Conservation (phyloP, 2,329 filamentous ascomycete genomes). For the Alternaria angustiovoidea region DNA sequence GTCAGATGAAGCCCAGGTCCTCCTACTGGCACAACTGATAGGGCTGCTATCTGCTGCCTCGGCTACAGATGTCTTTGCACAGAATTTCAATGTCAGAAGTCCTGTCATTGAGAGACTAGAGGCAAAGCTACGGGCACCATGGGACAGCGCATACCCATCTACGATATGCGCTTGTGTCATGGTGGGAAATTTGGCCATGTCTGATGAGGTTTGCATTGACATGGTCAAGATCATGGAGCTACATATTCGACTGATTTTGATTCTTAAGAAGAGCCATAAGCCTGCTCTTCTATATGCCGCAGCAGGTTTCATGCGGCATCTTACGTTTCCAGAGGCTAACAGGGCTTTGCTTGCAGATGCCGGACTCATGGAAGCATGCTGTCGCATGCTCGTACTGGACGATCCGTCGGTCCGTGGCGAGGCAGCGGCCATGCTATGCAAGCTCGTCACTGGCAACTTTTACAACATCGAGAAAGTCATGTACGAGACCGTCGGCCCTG, state of each 20-base stretch:
- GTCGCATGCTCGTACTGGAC: constrained; percentile 34
- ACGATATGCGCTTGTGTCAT: constrained; percentile 48
- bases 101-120: constrained; percentile 39
- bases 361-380: constrained; percentile 43
- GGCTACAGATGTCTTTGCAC: constrained; percentile 44
- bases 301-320: constrained; percentile 49
- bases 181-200: constrained; percentile 51
- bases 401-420: constrained; percentile 48
- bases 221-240: constrained; percentile 47
- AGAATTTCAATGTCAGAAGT: constrained; percentile 35
- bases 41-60: constrained; percentile 45
- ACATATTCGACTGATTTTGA: constrained; percentile 38
- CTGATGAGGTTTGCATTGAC: constrained; percentile 43
- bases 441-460: constrained; percentile 43
- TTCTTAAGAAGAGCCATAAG: constrained; percentile 38
- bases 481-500: constrained; percentile 27
- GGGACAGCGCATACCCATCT: constrained; percentile 30
- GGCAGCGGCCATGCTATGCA: constrained; percentile 45
- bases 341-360: constrained; percentile 40
- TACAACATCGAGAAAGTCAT: constrained; percentile 43
- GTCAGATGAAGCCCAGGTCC: constrained; percentile 36
- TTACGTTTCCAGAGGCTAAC: constrained; percentile 47
- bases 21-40: constrained; percentile 44
- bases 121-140: constrained; percentile 32
- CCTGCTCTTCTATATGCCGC: constrained; percentile 47